Percentiles rank a stretch among this genome's conserved stretches.
phyloP scores from a whole-genome alignment of 116 monocot species.

The Posidonia oceanica region DNA sequence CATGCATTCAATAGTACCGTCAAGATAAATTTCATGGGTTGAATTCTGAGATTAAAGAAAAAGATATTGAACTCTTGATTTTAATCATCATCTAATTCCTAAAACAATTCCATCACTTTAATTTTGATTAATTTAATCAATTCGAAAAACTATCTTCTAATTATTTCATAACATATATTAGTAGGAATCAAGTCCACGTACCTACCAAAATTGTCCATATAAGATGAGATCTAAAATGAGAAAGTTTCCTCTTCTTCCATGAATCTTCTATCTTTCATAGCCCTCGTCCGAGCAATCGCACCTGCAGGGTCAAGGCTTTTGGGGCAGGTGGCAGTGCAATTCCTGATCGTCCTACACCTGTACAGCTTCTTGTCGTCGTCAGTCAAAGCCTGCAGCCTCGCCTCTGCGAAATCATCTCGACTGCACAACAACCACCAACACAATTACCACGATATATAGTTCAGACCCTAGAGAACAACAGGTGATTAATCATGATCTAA shows the following conservation, averaged over 20 bases:
- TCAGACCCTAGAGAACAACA: background rate
- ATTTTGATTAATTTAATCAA: too few species aligned
- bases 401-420: constrained; percentile 42
- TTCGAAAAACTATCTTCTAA: too few species aligned
- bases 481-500: too few species aligned
- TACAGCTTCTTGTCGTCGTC: constrained; percentile 51
- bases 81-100: too few species aligned
- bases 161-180: too few species aligned
- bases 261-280: constrained; percentile 3
- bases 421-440: constrained; percentile 11
- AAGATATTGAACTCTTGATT: too few species aligned
- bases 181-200: too few species aligned
- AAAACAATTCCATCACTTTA: too few species aligned
- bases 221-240: background rate
- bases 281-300: constrained; percentile 32
- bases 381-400: constrained; percentile 49
- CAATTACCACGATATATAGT: background rate
- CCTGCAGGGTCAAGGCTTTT: constrained; percentile 53
- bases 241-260: constrained; percentile 5
- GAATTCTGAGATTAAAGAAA: too few species aligned
- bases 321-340: constrained; percentile 53
- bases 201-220: too few species aligned
- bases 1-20: too few species aligned
- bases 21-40: too few species aligned
- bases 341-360: constrained; percentile 46